These are phyloP conservation scores for Priceomyces medius DNA, from an alignment of 805 yeast genomes.

Conservation along the genomic window DNA sequence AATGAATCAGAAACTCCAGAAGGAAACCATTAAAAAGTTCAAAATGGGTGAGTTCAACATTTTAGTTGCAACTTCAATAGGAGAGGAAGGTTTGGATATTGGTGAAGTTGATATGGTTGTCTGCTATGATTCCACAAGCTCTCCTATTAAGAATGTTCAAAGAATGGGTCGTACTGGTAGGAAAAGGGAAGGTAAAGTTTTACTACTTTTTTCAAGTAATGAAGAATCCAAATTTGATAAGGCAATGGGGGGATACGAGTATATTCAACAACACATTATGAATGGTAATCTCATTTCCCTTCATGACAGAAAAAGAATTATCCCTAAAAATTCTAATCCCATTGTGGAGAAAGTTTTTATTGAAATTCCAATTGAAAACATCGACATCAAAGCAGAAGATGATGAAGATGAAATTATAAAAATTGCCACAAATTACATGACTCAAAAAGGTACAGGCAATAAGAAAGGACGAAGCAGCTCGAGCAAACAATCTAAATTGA, in stretches of 20 bases:
- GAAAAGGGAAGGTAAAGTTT: constrained; percentile 81
- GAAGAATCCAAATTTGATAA: constrained; percentile 79
- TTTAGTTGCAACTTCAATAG: constrained; percentile 93
- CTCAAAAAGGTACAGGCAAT: constrained; percentile 14
- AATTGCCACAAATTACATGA: constrained; percentile 65
- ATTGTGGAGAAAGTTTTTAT: constrained; percentile 54
- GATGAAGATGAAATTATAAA: constrained; percentile 65
- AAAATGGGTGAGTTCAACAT: constrained; percentile 72
- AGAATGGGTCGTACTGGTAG: constrained; percentile 99
- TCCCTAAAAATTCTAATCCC: constrained; percentile 62
- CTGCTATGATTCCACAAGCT: constrained; percentile 88
- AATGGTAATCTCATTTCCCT: constrained; percentile 44
- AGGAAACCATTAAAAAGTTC: constrained; percentile 71
- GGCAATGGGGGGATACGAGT: constrained; percentile 80
- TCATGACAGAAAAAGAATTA: constrained; percentile 58
- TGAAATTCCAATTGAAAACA: constrained; percentile 70
- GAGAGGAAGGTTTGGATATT: constrained; percentile 97
- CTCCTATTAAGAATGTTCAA: constrained; percentile 91
- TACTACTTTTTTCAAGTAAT: constrained; percentile 69
- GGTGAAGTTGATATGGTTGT: constrained; percentile 95
- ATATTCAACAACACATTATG: constrained; percentile 69
- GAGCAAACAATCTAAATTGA: neutral
- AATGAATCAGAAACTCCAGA: constrained; percentile 88
- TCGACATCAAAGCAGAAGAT: constrained; percentile 53
- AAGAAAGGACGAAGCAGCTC: constrained; percentile 10